These are phyloP conservation scores for Pichia manshurica DNA, from an alignment of 805 yeast species.

Conservation along the genomic window DNA sequence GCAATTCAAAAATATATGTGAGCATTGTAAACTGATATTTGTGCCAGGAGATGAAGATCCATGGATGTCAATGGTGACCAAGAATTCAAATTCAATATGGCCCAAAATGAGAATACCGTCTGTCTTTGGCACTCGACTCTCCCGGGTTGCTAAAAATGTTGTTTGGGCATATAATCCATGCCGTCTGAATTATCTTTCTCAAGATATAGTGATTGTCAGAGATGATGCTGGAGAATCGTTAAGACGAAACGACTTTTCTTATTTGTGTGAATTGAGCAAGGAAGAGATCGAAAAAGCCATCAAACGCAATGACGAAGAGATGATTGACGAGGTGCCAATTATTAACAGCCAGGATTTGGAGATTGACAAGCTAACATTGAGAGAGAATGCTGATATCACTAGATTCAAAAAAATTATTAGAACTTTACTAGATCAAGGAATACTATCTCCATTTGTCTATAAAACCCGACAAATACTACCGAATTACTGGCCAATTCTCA, in stretches of 20 bases:
- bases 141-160: conserved; percentile 45
- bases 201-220: conserved; percentile 69
- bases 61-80: conserved; percentile 70
- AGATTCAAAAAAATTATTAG: conserved; percentile 70
- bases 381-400: conserved; percentile 40
- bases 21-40: conserved; percentile 54
- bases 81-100: conserved; percentile 56
- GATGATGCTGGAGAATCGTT: conserved; percentile 71
- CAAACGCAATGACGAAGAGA: not conserved
- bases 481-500: conserved; percentile 62
- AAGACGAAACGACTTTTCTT: conserved; percentile 59
- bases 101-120: conserved; percentile 73
- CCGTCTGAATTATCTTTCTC: conserved; percentile 71
- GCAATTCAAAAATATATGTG: conserved; percentile 48
- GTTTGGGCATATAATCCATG: conserved; percentile 74
- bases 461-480: conserved; percentile 59
- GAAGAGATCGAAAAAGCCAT: conserved; percentile 15
- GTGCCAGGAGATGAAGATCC: conserved; percentile 93
- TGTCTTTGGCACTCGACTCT: conserved; percentile 63
- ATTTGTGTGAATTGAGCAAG: conserved; percentile 32
- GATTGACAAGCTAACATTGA: conserved; percentile 24
- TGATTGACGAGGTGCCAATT: conserved; percentile 10
- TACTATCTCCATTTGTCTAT: conserved; percentile 70
- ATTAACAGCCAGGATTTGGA: conserved; percentile 20
- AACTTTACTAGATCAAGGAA: conserved; percentile 83